These are phyloP conservation scores for Globisporangium barbulae DNA, from an alignment of 352 stramenopile genomes.

Conservation along the genomic window DNA sequence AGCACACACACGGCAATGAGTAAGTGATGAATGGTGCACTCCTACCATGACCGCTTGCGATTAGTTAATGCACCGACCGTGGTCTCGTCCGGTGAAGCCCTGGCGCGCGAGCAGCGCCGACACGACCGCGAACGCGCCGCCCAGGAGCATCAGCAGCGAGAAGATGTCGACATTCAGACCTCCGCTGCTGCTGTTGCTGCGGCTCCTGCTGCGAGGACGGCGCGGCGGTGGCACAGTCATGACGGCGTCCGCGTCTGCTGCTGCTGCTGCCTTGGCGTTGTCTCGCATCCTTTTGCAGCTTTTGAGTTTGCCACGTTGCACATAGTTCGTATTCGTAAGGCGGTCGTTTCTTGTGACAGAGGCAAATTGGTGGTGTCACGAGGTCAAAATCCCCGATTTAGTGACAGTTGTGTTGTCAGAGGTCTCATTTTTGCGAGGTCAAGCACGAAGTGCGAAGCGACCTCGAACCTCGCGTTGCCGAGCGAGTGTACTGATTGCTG, in stretches of 20 bases:
- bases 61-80: conserved; percentile 23
- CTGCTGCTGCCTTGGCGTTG: background rate
- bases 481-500: too few species aligned
- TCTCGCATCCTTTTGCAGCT: background rate
- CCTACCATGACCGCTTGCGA: too few species aligned
- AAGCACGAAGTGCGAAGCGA: too few species aligned
- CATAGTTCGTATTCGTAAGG: background rate
- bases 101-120: conserved; percentile 48
- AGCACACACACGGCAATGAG: background rate
- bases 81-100: conserved; percentile 57
- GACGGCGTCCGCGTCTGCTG: background rate
- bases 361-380: background rate
- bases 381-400: too few species aligned
- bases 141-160: conserved; percentile 44
- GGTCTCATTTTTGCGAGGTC: too few species aligned
- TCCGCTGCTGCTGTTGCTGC: background rate
- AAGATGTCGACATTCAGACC: conserved; percentile 21
- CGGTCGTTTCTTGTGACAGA: background rate
- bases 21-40: background rate
- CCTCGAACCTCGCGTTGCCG: too few species aligned
- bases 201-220: background rate
- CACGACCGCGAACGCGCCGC: conserved; percentile 32
- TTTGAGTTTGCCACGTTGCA: background rate
- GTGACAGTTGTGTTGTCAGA: too few species aligned
- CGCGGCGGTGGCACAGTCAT: background rate